Evolutionary conservation across 257 asterid species (phyloP).

Genomic region (Penstemon barbatus): DNA sequence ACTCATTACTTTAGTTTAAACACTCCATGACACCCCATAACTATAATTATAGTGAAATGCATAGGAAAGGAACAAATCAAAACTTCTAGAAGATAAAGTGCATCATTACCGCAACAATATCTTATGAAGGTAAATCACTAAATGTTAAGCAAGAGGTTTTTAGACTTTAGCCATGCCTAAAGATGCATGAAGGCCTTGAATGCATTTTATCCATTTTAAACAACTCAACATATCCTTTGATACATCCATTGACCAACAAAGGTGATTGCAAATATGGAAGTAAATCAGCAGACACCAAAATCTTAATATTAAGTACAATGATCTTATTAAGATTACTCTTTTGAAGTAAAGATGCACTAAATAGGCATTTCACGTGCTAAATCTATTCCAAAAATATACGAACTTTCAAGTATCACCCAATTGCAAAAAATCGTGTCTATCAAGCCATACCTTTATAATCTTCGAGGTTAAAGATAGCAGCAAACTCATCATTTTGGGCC

Average conservation of each 20-base stretch:
- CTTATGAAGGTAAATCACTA: neutral
- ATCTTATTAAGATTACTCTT: neutral
- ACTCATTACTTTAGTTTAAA: constrained; percentile 6
- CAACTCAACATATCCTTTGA: neutral
- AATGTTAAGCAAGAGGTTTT: neutral
- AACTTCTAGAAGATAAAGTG: constrained; percentile 4
- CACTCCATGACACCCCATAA: neutral
- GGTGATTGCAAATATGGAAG: neutral
- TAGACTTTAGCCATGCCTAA: neutral
- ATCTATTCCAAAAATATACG: neutral
- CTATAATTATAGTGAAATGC: constrained; percentile 8
- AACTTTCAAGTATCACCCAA: constrained; percentile 11
- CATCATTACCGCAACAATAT: neutral
- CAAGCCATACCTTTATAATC: constrained; percentile 81
- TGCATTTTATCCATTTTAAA: too few relatives aligned
- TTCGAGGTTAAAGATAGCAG: constrained; percentile 85
- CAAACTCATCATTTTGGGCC: constrained; percentile 82
- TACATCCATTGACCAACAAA: constrained; percentile 13
- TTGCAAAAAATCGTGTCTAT: neutral
- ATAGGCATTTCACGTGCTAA: neutral
- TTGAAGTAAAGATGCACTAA: constrained; percentile 15
- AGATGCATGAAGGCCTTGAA: neutral
- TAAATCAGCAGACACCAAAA: constrained; percentile 14
- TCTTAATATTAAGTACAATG: neutral
- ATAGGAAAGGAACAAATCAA: neutral